Conservation (phyloP, 768 basidiomycete species). For the Agaricus blazei region DNA sequence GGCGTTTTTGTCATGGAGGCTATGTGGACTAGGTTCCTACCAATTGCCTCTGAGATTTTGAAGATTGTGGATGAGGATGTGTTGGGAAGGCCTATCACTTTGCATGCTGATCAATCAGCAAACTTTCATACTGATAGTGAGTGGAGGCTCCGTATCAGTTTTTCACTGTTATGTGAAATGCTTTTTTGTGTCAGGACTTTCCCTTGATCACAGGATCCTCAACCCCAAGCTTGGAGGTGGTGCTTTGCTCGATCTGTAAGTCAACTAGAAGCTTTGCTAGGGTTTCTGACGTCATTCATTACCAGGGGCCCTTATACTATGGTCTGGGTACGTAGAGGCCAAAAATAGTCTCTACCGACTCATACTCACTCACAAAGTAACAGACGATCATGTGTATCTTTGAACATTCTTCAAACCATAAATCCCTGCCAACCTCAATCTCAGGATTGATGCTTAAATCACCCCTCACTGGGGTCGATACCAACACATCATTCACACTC, state of each 20-base stretch:
- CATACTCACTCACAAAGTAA: background rate
- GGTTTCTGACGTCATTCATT: constrained; percentile 1
- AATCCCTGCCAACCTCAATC: constrained; percentile 49
- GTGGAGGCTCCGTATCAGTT: constrained; percentile 16
- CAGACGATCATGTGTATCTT: constrained; percentile 76
- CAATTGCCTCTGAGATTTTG: constrained; percentile 60
- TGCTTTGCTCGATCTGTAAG: constrained; percentile 78
- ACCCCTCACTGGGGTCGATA: constrained; percentile 72
- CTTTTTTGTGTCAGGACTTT: constrained; percentile 42
- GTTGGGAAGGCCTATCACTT: constrained; percentile 61
- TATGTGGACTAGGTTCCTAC: constrained; percentile 83
- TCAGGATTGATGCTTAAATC: constrained; percentile 75
- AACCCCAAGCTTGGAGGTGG: constrained; percentile 81
- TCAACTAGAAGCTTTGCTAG: constrained; percentile 1
- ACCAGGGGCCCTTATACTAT: constrained; percentile 76
- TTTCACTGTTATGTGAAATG: background rate
- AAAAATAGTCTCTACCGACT: background rate
- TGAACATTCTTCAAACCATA: constrained; percentile 72
- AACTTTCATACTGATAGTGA: constrained; percentile 64
- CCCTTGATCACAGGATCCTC: constrained; percentile 68
- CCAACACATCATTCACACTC: constrained; percentile 68
- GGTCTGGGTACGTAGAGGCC: constrained; percentile 55
- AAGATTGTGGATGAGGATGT: constrained; percentile 53
- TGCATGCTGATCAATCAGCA: constrained; percentile 74
- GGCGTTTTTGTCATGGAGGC: constrained; percentile 92